phyloP scores from a whole-genome alignment of 2,329 filamentous ascomycete genomes.

The Tolypocladium tropicale region DNA sequence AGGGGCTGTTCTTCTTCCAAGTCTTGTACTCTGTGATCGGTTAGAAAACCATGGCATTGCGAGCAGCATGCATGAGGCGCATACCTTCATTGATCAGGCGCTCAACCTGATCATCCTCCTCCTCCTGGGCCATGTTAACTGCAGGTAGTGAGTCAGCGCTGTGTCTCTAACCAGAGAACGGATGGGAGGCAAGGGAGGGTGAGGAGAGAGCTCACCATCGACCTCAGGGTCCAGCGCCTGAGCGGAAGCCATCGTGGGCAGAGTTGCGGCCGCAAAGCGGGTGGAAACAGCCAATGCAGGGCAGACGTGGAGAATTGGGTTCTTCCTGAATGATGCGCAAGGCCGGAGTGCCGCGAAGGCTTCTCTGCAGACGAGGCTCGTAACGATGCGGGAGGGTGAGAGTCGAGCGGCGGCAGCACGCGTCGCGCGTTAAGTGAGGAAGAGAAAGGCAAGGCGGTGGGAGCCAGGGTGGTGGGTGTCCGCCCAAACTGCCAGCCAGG shows the following conservation, averaged over 20 bases:
- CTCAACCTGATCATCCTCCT: constrained; percentile 64
- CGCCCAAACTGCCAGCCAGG: neutral
- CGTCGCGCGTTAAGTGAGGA: constrained; percentile 28
- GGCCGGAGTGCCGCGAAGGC: neutral
- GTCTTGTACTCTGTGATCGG: constrained; percentile 78
- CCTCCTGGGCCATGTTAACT: constrained; percentile 45
- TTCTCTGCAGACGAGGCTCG: constrained; percentile 13
- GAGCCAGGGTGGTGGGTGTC: neutral
- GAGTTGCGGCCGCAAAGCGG: neutral
- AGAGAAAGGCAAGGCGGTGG: neutral
- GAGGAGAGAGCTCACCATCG: constrained; percentile 18
- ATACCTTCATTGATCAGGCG: constrained; percentile 89
- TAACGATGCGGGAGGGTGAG: constrained; percentile 11
- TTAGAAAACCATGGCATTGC: constrained; percentile 1
- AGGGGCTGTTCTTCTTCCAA: constrained; percentile 99
- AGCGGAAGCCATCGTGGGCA: constrained; percentile 22
- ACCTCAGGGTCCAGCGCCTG: constrained; percentile 23
- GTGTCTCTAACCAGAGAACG: neutral
- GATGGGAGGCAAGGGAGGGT: neutral
- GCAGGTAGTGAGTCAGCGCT: constrained; percentile 4
- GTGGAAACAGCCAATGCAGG: neutral
- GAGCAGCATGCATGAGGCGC: neutral
- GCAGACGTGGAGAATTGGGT: neutral
- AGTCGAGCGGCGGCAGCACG: constrained; percentile 11
- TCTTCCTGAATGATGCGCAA: neutral